These are phyloP conservation scores for Yamadazyma taylorii DNA, from an alignment of 1,139 yeast species.

Conservation along the genomic window DNA sequence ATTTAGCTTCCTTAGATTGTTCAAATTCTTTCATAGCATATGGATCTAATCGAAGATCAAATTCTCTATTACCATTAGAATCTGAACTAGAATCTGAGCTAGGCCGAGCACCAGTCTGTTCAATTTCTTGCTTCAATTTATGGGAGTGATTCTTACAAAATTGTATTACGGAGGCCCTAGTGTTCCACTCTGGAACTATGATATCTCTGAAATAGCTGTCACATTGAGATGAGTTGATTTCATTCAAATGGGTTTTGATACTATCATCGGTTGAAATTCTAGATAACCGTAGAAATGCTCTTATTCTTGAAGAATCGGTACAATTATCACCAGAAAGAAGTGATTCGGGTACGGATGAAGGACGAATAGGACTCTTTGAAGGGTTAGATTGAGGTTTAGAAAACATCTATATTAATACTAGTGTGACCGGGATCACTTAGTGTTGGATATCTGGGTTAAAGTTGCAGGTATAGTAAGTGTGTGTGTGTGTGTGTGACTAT, in stretches of 20 bases:
- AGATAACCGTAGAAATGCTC: constrained; percentile 41
- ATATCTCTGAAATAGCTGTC: constrained; percentile 26
- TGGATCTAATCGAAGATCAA: constrained; percentile 41
- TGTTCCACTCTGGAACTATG: constrained; percentile 41
- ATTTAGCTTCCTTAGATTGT: constrained; percentile 23
- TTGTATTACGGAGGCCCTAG: constrained; percentile 28
- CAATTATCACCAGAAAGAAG: constrained; percentile 35
- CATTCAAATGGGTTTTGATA: constrained; percentile 40
- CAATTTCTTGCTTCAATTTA: constrained; percentile 21
- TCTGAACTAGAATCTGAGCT: constrained; percentile 3
- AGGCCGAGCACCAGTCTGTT: too few species aligned
- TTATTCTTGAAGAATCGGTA: constrained; percentile 31
- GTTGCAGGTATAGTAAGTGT: too few species aligned
- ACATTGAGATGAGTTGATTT: constrained; percentile 23
- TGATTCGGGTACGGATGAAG: background rate
- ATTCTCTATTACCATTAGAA: constrained; percentile 12
- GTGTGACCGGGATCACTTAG: too few species aligned
- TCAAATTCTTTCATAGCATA: constrained; percentile 34
- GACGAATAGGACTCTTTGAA: background rate
- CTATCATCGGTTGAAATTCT: constrained; percentile 42
- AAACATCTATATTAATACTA: background rate
- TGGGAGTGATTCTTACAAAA: constrained; percentile 32
- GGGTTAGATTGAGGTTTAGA: background rate
- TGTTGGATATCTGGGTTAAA: too few species aligned
- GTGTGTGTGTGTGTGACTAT: too few species aligned